Evolutionary conservation across 2,329 filamentous ascomycete genomes (phyloP), one percentile per base, ranked within the genome.

Genomic region (Penicillium capsulatum): DNA sequence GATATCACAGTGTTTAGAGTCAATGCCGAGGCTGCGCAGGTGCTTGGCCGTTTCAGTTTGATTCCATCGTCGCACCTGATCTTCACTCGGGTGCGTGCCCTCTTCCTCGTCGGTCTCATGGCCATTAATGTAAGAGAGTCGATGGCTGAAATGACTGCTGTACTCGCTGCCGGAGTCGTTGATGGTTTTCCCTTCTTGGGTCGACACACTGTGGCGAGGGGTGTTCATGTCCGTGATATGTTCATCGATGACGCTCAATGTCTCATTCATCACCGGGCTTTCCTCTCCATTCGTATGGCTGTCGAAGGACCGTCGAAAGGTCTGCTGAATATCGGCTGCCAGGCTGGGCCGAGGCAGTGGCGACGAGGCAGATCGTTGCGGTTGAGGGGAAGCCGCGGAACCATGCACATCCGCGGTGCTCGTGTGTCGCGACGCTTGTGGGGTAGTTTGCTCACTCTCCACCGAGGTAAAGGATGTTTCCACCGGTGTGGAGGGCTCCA

Each of bases 71-170:
- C 83, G 78, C 16, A 98, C 88, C 60, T 96, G 84, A 22, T 77
- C 71, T 56, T 80, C 75, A 2, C 73, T 84, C 51, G 88, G 81
- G n/a, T 76, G 59, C 9, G 69, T 75, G 20, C 85, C 81, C 54
- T 92, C 88, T 63, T 97, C 92, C 57, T 96, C 89, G 54, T 97
- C 91, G 1, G 90, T 96, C 65, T 96, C 91, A 48, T 94, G 84
- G 26, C 91, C 92, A 50, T 92, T 85, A 47, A 97, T 91, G 62
- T 94, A 95, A 1, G 91, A 95, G 54, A 91, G 69, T 27, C 89
- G 81, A 53, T 85, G 81, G 46, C 82, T 82, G 27, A 86, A 61
- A 39, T 86, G 81, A 44, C 80, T 86, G 66, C 89, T 94, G 65
- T 95, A 95, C 61, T 94, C 87, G 67, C 88, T 95, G 34, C 83